phyloP scores from a whole-genome alignment of 2,329 filamentous ascomycete species.

The Pestalotiopsis sp. region DNA sequence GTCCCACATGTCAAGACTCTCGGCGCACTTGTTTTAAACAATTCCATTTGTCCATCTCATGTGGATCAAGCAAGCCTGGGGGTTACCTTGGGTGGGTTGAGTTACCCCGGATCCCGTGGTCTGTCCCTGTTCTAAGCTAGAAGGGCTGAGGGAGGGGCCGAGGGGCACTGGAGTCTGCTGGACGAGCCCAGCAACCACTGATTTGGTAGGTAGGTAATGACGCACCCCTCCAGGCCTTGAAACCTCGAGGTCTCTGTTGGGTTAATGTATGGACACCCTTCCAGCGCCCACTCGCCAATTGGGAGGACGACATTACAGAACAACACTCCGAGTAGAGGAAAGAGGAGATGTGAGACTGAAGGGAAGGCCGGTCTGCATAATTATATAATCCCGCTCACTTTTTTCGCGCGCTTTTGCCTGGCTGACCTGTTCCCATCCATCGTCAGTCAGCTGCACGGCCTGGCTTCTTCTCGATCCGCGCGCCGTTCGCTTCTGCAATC shows the following conservation, averaged over 20 bases:
- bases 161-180: background rate
- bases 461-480: background rate
- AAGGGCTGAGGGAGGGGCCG: background rate
- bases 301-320: background rate
- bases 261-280: background rate
- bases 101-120: background rate
- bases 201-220: background rate
- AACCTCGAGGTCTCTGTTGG: background rate
- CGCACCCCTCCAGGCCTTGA: background rate
- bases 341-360: background rate
- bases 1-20: background rate
- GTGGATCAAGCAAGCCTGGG: background rate
- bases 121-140: no score
- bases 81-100: background rate
- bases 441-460: background rate
- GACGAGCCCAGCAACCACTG: background rate
- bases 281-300: background rate
- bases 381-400: background rate
- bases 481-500: background rate
- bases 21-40: background rate
- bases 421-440: background rate
- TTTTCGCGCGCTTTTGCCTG: background rate
- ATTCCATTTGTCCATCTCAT: background rate
- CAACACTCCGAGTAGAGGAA: background rate
- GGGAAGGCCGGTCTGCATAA: background rate